Base-by-base conservation (phyloP, 1,284 basidiomycete genomes). In the Malassezia psittaci region DNA sequence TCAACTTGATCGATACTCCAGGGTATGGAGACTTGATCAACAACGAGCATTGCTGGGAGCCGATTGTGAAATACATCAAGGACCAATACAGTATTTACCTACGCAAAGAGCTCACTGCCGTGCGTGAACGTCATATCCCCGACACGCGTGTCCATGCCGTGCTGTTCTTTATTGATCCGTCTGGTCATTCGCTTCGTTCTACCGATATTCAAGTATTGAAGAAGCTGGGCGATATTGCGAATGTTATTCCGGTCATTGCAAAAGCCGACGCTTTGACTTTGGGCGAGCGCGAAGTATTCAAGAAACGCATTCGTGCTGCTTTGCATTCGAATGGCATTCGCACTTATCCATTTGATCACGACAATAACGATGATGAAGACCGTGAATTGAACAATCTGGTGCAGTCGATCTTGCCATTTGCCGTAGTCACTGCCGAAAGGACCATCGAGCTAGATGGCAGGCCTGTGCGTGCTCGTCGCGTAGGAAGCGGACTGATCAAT, bases 21-120 rank as follows among this genome's bases (percentile, higher is more conserved):
- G 93, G 94, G 37, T 98, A 94, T 72, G 94, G 91, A 52, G 94
- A 98, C 81, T 88, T 91, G 72, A 85, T 98, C 76, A 96, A 98
- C 83, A 98, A 98, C 77, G 94, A 98, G 77, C 88, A 88, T 77
- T 96, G 94, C 82, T 98, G 93, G 93, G 93, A 98, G 74, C 88
- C 93, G 32, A 96, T 96, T 69, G 82, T 96, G 77, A 94, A 94
- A 79, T 94, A 96, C 78, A 96, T 96, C 79, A 88, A 90, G 79
- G 94, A 98, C 80, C 93, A 98, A 77, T 93, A 98, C 80, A 91
- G 88, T 73, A 89, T 91, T 44, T 98, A 96, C 79, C 83, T 98
- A 55, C 87, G 94, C 76, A 98, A 98, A 79, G 93, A 98, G 80
- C 82, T 98, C 61, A 98, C 94, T 5, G 93, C 94, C 6, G 90